phyloP scores from a whole-genome alignment of 2,329 filamentous ascomycete species.

The Exophiala alcalophila region DNA sequence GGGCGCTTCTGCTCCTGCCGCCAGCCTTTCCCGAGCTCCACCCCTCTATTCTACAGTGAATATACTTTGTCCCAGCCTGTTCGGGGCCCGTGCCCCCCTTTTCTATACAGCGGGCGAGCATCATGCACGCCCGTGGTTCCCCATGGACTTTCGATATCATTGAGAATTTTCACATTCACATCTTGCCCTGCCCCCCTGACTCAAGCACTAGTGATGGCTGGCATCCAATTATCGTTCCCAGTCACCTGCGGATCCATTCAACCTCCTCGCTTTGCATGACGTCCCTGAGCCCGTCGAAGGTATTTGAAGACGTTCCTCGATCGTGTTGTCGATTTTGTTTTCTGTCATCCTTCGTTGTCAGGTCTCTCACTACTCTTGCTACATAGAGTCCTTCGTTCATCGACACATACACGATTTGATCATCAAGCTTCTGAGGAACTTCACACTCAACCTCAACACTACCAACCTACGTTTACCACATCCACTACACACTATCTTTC shows the following conservation, averaged over 20 bases:
- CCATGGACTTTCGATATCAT: no score
- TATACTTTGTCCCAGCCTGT: no score
- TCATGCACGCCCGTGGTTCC: no score
- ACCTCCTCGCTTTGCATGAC: conserved; percentile 23
- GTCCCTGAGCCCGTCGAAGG: conserved; percentile 15
- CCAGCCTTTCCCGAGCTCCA: conserved; percentile 18
- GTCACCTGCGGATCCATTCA: conserved; percentile 16
- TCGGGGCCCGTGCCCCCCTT: no score
- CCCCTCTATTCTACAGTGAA: no score
- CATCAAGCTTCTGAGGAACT: no score
- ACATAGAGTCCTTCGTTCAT: conserved; percentile 22
- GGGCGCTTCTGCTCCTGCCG: conserved; percentile 12
- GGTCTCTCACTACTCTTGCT: conserved; percentile 19
- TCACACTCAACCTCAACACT: conserved; percentile 3
- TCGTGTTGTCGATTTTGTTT: conserved; percentile 11
- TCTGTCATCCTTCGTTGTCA: conserved; percentile 16
- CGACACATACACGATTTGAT: no score
- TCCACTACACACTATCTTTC: not conserved
- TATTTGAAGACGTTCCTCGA: conserved; percentile 24
- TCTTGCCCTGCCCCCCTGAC: conserved; percentile 19
- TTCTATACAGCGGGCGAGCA: conserved; percentile 8
- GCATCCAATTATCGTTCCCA: conserved; percentile 12
- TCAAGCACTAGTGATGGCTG: conserved; percentile 7
- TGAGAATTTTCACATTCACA: conserved; percentile 5
- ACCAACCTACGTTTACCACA: no score